Percentiles rank a stretch among this genome's conserved stretches.
Evolutionary conservation across 495 filamentous ascomycete species (phyloP).

Genomic region (Aspergillus nanangensis): DNA sequence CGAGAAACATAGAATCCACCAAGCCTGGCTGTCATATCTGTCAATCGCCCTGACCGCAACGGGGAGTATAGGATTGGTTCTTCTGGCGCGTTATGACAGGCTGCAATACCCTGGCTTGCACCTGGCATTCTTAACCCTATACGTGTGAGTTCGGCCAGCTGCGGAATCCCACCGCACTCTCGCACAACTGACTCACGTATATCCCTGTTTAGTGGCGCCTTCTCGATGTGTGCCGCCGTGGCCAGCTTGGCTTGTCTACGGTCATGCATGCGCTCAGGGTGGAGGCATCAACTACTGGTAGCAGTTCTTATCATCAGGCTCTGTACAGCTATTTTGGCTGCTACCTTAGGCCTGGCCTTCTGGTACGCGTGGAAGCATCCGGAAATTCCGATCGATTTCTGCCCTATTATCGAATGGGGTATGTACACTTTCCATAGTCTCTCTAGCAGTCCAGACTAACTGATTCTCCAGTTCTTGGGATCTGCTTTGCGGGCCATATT

Average conservation of each 20-base stretch:
- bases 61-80: neutral
- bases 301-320: neutral
- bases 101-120: neutral
- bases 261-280: neutral
- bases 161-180: no score
- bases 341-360: neutral
- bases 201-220: neutral
- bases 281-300: neutral
- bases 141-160: neutral
- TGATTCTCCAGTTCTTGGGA: neutral
- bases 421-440: neutral
- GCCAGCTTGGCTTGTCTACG: neutral
- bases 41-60: neutral
- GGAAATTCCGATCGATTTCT: neutral
- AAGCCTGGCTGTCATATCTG: neutral
- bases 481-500: neutral
- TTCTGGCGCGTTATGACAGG: neutral
- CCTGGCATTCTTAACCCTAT: neutral
- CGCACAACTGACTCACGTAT: neutral
- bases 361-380: neutral
- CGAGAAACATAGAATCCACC: neutral
- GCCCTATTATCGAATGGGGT: neutral
- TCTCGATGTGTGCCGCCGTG: neutral
- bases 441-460: neutral
- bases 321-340: neutral